Percentiles rank a stretch among this genome's conserved stretches.
Evolutionary conservation across 139 green algal species (phyloP).

Genomic region (Micromonas commoda): DNA sequence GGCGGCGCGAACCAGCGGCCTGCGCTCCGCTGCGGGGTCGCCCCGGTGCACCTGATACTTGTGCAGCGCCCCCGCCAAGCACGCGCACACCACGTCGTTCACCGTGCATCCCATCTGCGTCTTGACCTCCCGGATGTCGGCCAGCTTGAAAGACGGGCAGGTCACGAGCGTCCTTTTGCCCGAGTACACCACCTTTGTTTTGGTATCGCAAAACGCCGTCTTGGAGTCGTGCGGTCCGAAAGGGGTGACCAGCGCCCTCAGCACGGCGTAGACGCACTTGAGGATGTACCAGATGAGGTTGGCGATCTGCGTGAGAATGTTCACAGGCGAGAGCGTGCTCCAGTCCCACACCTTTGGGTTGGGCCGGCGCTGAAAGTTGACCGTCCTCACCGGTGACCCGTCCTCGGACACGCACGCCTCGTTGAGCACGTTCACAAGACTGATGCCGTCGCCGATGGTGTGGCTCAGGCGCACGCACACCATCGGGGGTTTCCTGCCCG

Average conservation of each 20-base stretch:
- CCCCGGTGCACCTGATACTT: neutral
- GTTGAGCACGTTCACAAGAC: conserved; percentile 9
- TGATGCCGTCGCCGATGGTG: conserved; percentile 3
- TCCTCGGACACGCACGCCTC: neutral
- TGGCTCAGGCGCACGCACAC: conserved; percentile 5
- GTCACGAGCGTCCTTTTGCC: neutral
- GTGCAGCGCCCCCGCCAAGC: conserved; percentile 1
- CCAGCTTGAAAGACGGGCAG: neutral
- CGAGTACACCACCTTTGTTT: neutral
- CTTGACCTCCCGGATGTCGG: conserved; percentile 3
- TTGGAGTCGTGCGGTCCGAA: conserved; percentile 7
- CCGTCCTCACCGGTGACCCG: neutral
- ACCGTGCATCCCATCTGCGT: neutral
- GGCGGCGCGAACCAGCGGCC: neutral
- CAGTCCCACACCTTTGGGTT: neutral
- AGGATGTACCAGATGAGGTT: neutral
- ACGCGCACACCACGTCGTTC: conserved; percentile 19
- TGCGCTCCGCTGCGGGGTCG: neutral
- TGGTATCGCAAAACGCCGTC: neutral
- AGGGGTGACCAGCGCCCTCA: neutral
- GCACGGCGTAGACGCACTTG: neutral
- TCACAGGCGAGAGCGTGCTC: neutral
- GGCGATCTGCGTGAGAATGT: neutral
- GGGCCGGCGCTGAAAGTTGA: neutral
- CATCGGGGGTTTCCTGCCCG: neutral